Conservation (phyloP, 257 asterid species). For the Parsonsia alboflavescens region DNA sequence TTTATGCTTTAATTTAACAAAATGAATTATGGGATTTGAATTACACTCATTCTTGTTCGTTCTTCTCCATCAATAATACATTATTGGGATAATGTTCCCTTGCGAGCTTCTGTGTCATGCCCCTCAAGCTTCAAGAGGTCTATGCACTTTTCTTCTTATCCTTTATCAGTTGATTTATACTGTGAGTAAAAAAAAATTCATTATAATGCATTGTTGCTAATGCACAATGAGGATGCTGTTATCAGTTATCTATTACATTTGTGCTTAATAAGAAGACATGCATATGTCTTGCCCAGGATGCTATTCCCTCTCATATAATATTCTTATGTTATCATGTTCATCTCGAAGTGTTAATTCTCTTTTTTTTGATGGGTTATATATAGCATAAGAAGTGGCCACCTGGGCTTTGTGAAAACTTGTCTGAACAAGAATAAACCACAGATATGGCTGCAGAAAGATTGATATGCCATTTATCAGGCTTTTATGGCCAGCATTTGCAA, state of each 20-base stretch:
- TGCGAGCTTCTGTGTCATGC: too few relatives aligned
- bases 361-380: background rate
- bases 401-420: background rate
- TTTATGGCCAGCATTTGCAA: slow-evolving; percentile 3
- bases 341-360: background rate
- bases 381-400: background rate
- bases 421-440: background rate
- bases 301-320: background rate
- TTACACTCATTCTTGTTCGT: background rate
- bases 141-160: too few relatives aligned
- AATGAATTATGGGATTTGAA: background rate
- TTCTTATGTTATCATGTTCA: background rate
- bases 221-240: background rate
- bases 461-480: slow-evolving; percentile 13
- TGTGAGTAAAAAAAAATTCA: too few relatives aligned
- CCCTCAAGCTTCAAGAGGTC: too few relatives aligned
- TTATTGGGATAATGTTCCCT: too few relatives aligned
- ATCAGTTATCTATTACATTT: background rate
- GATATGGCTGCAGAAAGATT: slow-evolving; percentile 14
- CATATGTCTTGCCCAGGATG: slow-evolving; percentile 9
- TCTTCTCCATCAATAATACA: background rate
- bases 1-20: too few relatives aligned
- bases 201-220: too few relatives aligned
- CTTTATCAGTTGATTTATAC: too few relatives aligned
- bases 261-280: background rate